Evolutionary conservation across 75 land plant genomes (phyloP).

Genomic region (Selaginella tamariscina): DNA sequence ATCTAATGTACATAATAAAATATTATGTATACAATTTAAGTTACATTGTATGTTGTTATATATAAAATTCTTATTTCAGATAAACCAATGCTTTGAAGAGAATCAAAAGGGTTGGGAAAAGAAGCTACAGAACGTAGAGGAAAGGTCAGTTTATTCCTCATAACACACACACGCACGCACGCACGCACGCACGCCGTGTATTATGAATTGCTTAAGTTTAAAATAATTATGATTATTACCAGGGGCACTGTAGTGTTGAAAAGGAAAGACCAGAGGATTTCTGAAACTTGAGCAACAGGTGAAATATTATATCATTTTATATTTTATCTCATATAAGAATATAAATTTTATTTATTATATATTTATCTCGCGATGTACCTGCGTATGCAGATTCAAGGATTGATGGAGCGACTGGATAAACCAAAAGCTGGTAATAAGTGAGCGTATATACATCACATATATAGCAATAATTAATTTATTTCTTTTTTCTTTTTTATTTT

Average conservation of each 20-base stretch:
- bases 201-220: background rate
- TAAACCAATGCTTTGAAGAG: background rate
- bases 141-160: background rate
- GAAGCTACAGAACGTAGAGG: background rate
- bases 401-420: background rate
- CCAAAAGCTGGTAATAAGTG: too few relatives aligned
- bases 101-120: background rate
- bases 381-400: background rate
- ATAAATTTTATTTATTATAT: background rate
- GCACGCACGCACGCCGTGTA: background rate
- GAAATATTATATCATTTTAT: background rate
- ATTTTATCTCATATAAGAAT: background rate
- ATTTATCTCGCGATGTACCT: too few relatives aligned
- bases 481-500: too few relatives aligned
- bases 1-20: background rate
- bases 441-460: too few relatives aligned
- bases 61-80: background rate
- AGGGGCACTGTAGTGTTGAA: background rate
- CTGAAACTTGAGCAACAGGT: conserved; percentile 9
- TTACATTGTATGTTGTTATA: background rate
- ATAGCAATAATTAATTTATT: too few relatives aligned
- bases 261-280: background rate
- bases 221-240: background rate
- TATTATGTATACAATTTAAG: background rate
- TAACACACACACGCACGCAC: background rate